A percentile compares a stretch with the other conserved stretches of the same genome.
Conservation (phyloP, 768 basidiomycete species). For the Rhizopogon roseolus region DNA sequence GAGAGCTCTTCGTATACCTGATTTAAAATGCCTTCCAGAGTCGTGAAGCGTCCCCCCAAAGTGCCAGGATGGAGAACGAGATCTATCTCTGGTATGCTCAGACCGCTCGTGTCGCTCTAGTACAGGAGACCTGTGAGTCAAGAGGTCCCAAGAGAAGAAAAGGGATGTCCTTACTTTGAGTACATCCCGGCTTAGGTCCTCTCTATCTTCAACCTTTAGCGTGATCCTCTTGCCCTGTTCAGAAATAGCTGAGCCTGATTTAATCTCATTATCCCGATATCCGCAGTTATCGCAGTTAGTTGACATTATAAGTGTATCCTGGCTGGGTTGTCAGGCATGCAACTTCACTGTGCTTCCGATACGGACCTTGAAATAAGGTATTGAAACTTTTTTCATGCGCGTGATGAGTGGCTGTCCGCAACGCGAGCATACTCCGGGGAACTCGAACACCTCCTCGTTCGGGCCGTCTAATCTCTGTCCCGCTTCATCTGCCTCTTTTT, state of each 20-base stretch:
- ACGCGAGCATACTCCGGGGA: conserved; percentile 84
- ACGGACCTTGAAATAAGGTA: conserved; percentile 92
- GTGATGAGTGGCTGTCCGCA: conserved; percentile 84
- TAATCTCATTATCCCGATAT: conserved; percentile 97
- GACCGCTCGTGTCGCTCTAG: conserved; percentile 89
- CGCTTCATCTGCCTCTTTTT: conserved; percentile 6
- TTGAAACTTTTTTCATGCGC: conserved; percentile 91
- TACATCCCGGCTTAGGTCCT: conserved; percentile 90
- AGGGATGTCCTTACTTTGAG: conserved; percentile 61
- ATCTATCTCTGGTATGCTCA: conserved; percentile 92
- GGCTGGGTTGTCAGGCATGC: not conserved
- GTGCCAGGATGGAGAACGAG: conserved; percentile 89
- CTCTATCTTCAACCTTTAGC: conserved; percentile 85
- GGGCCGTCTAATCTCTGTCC: conserved; percentile 29
- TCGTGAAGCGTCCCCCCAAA: conserved; percentile 95
- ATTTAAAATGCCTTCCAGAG: conserved; percentile 89
- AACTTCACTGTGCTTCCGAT: not conserved
- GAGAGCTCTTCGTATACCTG: conserved; percentile 95
- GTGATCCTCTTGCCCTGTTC: conserved; percentile 82
- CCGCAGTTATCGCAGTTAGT: conserved; percentile 95
- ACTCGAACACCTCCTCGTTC: conserved; percentile 86
- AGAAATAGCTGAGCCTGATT: conserved; percentile 88
- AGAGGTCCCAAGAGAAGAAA: not conserved
- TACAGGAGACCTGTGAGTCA: not conserved
- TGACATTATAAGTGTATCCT: conserved; percentile 98